Evolutionary conservation across 2,329 filamentous ascomycete genomes (phyloP), one percentile per base, ranked within the genome.

Genomic region (Colletotrichum abscissum): DNA sequence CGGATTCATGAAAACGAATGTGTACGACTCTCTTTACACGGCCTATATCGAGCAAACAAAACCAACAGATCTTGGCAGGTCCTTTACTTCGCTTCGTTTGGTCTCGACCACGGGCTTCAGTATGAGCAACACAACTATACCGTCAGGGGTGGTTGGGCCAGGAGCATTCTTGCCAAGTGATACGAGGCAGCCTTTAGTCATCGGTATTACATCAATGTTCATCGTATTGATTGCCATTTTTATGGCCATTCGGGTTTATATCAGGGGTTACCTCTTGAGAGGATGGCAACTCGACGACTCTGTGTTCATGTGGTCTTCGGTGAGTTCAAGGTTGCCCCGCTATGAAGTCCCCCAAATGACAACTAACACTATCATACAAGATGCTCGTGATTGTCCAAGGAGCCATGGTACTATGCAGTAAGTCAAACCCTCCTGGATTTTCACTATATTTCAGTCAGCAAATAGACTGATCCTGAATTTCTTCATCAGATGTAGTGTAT

Each of bases 271-370:
- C 16, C 54, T 79, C 12, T 67, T 80, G 35, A 72, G 76, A 28
- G 75, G 76, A 49, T 74, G 79, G 57, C 78, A 78, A 1, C 54
- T 74, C 1, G 78, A 81, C 30, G 79, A 80, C 56, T 75, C 63
- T 4, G 28, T 38, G 16, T 72, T 56, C 6, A 55, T 55, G 19
- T 57, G 19, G 24, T 55, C 63, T 11, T 49, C 24, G 19, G 69
- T 72, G 5, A 46, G 69, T 67, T 33, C 11, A 5, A 16, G 5
- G 16, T 49, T 19, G 19, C 19, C 3, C 5, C n/a, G 14, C 4
- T 3, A 14, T 1, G 1, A 16, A 46, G 19, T 12, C 2, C 4
- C 9, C 9, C 35, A 2, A 16, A 16, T 11, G 2, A 12, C 11
- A 22, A 3, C 35, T 65, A 14, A 72, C 12, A 19, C 5, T 16